A percentile compares a stretch with the other conserved stretches of the same genome.
phyloP scores from a whole-genome alignment of 2,329 filamentous ascomycete species.

The Aspergillus fumigatus region DNA sequence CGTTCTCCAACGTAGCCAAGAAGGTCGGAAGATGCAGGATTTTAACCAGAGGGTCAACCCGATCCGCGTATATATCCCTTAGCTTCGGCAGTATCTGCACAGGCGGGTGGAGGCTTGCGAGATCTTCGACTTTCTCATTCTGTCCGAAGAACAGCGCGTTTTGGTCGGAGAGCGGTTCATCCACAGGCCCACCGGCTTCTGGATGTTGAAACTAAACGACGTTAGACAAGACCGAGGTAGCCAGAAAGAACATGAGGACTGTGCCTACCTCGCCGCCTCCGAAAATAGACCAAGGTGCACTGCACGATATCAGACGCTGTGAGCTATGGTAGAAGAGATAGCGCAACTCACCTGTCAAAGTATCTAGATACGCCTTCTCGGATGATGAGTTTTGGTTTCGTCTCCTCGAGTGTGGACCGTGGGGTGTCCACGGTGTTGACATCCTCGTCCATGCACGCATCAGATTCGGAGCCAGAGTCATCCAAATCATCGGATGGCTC shows the following conservation, averaged over 20 bases:
- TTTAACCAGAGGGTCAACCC: slow-evolving; percentile 52
- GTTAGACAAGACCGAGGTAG: not conserved
- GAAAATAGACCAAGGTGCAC: not conserved
- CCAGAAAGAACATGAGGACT: not conserved
- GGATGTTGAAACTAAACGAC: not conserved
- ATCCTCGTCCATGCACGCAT: not conserved
- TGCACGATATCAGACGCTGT: not conserved
- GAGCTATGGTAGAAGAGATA: not conserved
- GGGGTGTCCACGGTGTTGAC: not conserved
- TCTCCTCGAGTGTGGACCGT: not conserved
- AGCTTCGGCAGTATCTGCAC: slow-evolving; percentile 14
- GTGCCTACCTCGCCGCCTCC: not conserved
- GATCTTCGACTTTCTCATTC: not conserved
- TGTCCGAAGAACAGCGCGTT: slow-evolving; percentile 31
- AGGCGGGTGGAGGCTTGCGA: slow-evolving; percentile 10
- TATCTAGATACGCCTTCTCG: not conserved
- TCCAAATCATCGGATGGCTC: not conserved
- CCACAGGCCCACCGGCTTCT: slow-evolving; percentile 46
- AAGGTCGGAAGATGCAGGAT: slow-evolving; percentile 61
- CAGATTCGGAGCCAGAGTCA: not conserved
- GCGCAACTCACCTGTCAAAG: not conserved
- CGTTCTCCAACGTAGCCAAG: slow-evolving; percentile 57
- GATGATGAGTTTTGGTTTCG: not conserved
- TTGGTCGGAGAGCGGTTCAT: slow-evolving; percentile 56
- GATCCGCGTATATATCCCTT: slow-evolving; percentile 18